phyloP scores from a whole-genome alignment of 257 asterid species.

The Solanum chaucha region DNA sequence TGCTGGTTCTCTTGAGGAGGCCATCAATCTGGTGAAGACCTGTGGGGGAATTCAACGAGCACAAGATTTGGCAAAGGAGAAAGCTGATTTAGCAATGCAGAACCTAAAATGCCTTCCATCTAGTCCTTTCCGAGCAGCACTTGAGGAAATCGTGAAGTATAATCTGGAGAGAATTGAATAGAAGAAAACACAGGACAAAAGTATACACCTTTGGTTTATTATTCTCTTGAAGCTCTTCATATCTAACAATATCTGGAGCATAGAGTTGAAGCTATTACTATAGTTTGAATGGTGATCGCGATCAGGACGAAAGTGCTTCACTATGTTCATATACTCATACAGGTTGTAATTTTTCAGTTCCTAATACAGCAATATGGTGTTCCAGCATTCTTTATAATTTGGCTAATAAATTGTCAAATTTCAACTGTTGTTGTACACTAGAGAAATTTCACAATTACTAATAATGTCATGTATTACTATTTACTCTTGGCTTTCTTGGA shows the following conservation, averaged over 20 bases:
- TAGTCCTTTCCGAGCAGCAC: conserved; percentile 41
- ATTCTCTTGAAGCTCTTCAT: background rate
- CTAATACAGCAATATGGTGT: background rate
- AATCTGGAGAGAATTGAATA: conserved; percentile 67
- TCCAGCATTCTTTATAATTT: conserved; percentile 17
- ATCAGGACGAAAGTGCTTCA: background rate
- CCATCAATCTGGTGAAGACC: conserved; percentile 50
- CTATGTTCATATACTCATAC: conserved; percentile 5
- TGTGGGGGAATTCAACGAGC: conserved; percentile 74
- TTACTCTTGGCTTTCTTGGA: background rate
- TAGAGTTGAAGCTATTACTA: background rate
- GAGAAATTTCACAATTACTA: conserved; percentile 6
- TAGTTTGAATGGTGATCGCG: background rate
- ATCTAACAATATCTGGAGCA: background rate
- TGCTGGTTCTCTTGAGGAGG: conserved; percentile 72
- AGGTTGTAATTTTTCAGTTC: conserved; percentile 9
- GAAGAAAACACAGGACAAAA: background rate
- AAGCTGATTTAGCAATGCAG: conserved; percentile 53
- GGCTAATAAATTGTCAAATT: conserved; percentile 17
- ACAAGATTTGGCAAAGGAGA: conserved; percentile 63
- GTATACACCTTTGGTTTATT: background rate
- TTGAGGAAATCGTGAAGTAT: conserved; percentile 67
- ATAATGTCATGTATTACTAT: background rate
- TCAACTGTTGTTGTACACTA: conserved; percentile 22
- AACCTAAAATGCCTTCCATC: conserved; percentile 58